These are phyloP conservation scores for Candida glaebosa DNA, from an alignment of 805 yeast genomes.

Conservation along the genomic window DNA sequence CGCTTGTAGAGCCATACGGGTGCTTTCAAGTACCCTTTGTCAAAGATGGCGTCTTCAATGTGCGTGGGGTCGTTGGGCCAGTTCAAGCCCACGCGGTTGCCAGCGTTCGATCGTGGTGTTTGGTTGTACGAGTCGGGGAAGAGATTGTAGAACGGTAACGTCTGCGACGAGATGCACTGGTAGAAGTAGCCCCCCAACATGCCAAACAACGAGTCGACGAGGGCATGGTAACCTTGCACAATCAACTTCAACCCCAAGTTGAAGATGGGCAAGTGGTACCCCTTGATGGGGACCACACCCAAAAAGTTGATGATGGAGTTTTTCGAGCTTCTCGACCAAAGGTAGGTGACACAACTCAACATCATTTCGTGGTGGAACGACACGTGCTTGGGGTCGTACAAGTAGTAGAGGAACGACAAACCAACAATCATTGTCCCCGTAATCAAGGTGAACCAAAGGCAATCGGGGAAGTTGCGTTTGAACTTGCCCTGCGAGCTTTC, in stretches of 20 bases:
- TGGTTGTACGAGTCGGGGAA: slow-evolving; percentile 20
- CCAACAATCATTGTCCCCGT: slow-evolving; percentile 46
- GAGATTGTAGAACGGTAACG: slow-evolving; percentile 41
- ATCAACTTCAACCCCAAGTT: slow-evolving; percentile 32
- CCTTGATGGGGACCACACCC: slow-evolving; percentile 49
- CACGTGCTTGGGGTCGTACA: slow-evolving; percentile 16
- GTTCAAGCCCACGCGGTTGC: slow-evolving; percentile 32
- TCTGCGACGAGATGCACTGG: slow-evolving; percentile 58
- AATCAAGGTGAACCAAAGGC: slow-evolving; percentile 49
- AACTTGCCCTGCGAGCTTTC: slow-evolving; percentile 46
- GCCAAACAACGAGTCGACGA: slow-evolving; percentile 46
- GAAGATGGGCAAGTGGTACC: slow-evolving; percentile 51
- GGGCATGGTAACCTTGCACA: slow-evolving; percentile 39
- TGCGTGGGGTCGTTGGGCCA: slow-evolving; percentile 11
- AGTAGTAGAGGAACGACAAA: slow-evolving; percentile 25
- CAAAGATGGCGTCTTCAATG: slow-evolving; percentile 43
- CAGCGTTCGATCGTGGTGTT: slow-evolving; percentile 5
- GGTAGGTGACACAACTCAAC: slow-evolving; percentile 52
- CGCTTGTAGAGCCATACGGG: slow-evolving; percentile 41
- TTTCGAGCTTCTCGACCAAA: slow-evolving; percentile 60
- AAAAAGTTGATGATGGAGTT: slow-evolving; percentile 52
- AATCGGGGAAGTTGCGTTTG: slow-evolving; percentile 50
- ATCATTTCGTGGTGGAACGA: slow-evolving; percentile 37
- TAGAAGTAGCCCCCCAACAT: slow-evolving; percentile 55
- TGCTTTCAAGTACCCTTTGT: slow-evolving; percentile 53